phyloP scores from a whole-genome alignment of 345 rosid species.

The Aquilaria yunnanensis region DNA sequence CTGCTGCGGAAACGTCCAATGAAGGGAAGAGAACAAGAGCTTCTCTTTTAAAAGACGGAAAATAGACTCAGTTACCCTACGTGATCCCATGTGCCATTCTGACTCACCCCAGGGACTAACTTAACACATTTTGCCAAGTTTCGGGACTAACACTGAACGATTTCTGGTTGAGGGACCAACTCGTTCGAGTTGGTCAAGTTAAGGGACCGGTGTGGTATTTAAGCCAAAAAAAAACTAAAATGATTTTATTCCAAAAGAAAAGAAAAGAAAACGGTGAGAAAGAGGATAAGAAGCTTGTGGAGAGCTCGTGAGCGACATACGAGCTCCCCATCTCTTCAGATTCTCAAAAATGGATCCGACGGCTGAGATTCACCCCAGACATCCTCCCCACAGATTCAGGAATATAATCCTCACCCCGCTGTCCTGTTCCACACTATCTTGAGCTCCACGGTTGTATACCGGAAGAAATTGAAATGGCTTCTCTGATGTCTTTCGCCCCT shows the following conservation, averaged over 20 bases:
- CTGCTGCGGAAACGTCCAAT: too few species aligned
- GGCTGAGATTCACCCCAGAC: constrained; percentile 7
- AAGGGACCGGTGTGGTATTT: too few species aligned
- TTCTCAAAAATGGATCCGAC: constrained; percentile 20
- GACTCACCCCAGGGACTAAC: too few species aligned
- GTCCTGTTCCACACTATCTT: neutral
- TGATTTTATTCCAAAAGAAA: neutral
- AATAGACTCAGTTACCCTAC: too few species aligned
- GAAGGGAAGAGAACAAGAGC: too few species aligned
- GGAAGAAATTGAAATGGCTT: constrained; percentile 28
- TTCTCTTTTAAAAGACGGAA: too few species aligned
- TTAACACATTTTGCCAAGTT: too few species aligned
- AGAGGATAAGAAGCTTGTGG: constrained; percentile 60
- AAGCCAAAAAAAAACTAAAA: neutral
- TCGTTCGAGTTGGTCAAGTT: too few species aligned
- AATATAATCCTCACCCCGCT: too few species aligned
- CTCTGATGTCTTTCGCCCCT: constrained; percentile 34
- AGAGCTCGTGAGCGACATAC: constrained; percentile 39
- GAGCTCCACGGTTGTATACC: neutral
- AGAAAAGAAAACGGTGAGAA: neutral
- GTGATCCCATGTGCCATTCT: too few species aligned
- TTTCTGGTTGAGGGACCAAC: too few species aligned
- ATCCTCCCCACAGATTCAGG: neutral
- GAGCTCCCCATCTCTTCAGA: neutral
- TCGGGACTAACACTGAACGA: too few species aligned